These are phyloP conservation scores for Torulaspora globosa DNA, from an alignment of 1,139 yeast genomes.

Conservation along the genomic window DNA sequence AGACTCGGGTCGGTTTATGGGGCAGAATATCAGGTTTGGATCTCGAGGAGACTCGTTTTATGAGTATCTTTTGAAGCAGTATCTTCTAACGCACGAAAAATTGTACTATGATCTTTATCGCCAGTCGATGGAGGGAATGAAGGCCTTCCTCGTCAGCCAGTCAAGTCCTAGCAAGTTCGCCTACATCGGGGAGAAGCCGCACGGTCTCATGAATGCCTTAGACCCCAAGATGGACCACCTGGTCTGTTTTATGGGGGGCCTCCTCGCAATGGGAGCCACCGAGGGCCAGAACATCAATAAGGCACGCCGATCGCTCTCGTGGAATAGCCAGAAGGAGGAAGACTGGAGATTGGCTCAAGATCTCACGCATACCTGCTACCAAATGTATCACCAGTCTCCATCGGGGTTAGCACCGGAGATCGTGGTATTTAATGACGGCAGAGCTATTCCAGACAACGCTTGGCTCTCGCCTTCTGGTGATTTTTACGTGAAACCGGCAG, in stretches of 20 bases:
- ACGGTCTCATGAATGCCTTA: constrained; percentile 56
- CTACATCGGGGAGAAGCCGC: constrained; percentile 73
- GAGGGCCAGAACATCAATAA: constrained; percentile 57
- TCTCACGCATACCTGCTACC: constrained; percentile 75
- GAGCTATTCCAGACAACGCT: constrained; percentile 17
- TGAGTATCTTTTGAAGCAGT: constrained; percentile 84
- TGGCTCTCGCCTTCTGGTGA: constrained; percentile 42
- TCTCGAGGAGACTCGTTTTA: constrained; percentile 93
- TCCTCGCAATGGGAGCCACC: constrained; percentile 86
- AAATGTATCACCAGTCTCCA: constrained; percentile 66
- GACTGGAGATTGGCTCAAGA: constrained; percentile 73
- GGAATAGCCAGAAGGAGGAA: constrained; percentile 47
- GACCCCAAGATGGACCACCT: constrained; percentile 90
- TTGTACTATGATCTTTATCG: constrained; percentile 71
- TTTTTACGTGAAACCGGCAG: constrained; percentile 64
- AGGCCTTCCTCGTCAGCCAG: constrained; percentile 55
- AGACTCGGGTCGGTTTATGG: constrained; percentile 65
- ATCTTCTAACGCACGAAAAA: constrained; percentile 64
- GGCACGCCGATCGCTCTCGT: constrained; percentile 44
- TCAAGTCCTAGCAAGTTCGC: constrained; percentile 63
- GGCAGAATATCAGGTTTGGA: constrained; percentile 68
- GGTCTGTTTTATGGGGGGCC: constrained; percentile 90
- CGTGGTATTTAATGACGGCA: constrained; percentile 54
- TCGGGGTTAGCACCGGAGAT: constrained; percentile 89
- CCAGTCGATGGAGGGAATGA: constrained; percentile 71